Evolutionary conservation across 1,284 basidiomycete species (phyloP).

Genomic region (Ganoderma meredithae): DNA sequence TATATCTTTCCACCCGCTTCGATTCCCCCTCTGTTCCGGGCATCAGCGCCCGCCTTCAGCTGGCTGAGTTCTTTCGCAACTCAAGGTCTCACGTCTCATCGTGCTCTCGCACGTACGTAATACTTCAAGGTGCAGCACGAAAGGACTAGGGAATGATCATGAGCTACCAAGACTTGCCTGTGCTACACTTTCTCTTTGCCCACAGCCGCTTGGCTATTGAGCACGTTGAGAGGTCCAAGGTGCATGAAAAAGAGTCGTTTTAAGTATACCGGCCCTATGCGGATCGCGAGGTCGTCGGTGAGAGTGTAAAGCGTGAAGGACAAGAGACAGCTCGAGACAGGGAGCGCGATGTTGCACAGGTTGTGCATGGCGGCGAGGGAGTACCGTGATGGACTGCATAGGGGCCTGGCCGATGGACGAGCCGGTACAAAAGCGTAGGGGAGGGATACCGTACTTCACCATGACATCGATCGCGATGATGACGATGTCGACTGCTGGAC

Average conservation of each 20-base stretch:
- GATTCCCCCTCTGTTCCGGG: neutral
- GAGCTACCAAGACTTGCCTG: no score
- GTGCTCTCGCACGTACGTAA: no score
- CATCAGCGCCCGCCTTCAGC: neutral
- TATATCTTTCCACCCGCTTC: conserved; percentile 45
- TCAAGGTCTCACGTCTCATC: no score
- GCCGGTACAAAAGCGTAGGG: conserved; percentile 39
- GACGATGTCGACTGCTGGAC: conserved; percentile 42
- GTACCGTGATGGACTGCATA: conserved; percentile 43
- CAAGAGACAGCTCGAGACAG: conserved; percentile 46
- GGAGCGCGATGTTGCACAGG: conserved; percentile 46
- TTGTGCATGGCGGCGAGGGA: conserved; percentile 44
- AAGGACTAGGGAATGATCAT: no score
- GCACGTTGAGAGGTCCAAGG: conserved; percentile 47
- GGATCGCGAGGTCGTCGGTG: conserved; percentile 43
- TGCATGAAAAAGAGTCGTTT: conserved; percentile 51
- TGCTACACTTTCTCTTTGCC: no score
- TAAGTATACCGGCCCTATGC: conserved; percentile 46
- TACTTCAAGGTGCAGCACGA: no score
- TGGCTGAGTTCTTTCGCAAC: no score
- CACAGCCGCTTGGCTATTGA: no score
- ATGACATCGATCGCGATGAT: conserved; percentile 43
- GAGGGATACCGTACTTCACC: conserved; percentile 42
- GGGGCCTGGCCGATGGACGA: conserved; percentile 46
- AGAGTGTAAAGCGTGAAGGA: conserved; percentile 42